phyloP scores from a whole-genome alignment of 2,329 filamentous ascomycete genomes.

The Calonectria honghensis region DNA sequence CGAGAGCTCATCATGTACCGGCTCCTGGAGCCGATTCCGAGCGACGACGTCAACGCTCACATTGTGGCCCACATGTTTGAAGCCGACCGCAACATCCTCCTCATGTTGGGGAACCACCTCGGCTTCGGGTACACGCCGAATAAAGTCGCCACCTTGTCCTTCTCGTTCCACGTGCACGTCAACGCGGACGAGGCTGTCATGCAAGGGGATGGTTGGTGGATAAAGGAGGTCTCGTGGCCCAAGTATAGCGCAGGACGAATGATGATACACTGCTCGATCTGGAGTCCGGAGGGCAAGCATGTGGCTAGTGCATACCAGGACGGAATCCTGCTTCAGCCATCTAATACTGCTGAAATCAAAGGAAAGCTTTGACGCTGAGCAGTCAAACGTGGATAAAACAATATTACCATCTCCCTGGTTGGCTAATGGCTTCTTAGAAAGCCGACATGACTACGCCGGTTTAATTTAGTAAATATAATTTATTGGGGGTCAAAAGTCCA shows the following conservation, averaged over 20 bases:
- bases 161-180: slow-evolving; percentile 72
- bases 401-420: neutral
- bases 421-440: too few species aligned
- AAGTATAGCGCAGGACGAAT: slow-evolving; percentile 67
- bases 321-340: slow-evolving; percentile 63
- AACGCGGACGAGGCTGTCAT: slow-evolving; percentile 70
- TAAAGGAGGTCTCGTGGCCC: slow-evolving; percentile 71
- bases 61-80: slow-evolving; percentile 70
- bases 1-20: slow-evolving; percentile 71
- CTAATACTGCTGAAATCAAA: neutral
- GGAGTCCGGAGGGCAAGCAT: slow-evolving; percentile 72
- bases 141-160: slow-evolving; percentile 68
- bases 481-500: accelerated
- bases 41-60: slow-evolving; percentile 65
- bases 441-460: too few species aligned
- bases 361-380: slow-evolving; percentile 18
- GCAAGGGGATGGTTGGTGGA: slow-evolving; percentile 70
- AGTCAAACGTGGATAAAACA: neutral
- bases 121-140: slow-evolving; percentile 66
- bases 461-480: neutral
- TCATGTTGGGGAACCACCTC: slow-evolving; percentile 70
- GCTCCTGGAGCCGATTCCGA: slow-evolving; percentile 65
- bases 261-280: slow-evolving; percentile 70
- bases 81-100: slow-evolving; percentile 72
- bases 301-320: slow-evolving; percentile 75